Evolutionary conservation across 75 land plant genomes (phyloP), one percentile per base, ranked within the genome.

Genomic region (Sequoia sempervirens): DNA sequence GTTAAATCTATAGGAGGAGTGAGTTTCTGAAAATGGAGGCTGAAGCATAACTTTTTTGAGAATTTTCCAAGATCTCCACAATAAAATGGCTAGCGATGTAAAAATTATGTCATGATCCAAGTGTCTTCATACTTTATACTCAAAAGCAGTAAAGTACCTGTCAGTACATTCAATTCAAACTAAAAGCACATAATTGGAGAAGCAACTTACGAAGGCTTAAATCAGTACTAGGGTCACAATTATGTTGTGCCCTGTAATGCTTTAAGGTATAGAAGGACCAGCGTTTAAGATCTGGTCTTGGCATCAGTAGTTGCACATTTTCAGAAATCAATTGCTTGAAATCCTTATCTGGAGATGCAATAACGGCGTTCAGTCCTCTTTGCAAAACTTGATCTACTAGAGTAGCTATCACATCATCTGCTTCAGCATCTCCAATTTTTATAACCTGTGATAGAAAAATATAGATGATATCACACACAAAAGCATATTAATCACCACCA

Each of bases 271-370:
- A 97, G 85, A 96, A 96, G 4, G 98, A 97, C 99, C 99, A 97
- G 32, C 99, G 89, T 26, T 85, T 85, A 70, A 95, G 83, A 26
- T 97, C 98, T 81, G 91, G 85, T 83, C 95, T 69, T 15, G 99
- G 99, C 82, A 96, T 90, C 12, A 94, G 94, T 81, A 97, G 86
- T 68, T 96, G 96, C 23, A 97, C 92, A 82, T 94, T 85, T 82
- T 92, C 93, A 61, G 95, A 93, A 40, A 97, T 88, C 83, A 97
- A 82, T 79, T 97, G 98, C 85, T 93, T 94, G 81, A 97, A 97
- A 88, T 97, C 99, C 88, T 93, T 97, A 85, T 97, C 99, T 74
- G 98, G 99, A 30, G 99, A 97, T 50, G 92, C 97, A 83, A 97
- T 89, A 3, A 94, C 93, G 54, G 86, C 95, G 61, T 82, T 87